Conservation (phyloP, 768 basidiomycete species). For the Lactarius akahatsu region DNA sequence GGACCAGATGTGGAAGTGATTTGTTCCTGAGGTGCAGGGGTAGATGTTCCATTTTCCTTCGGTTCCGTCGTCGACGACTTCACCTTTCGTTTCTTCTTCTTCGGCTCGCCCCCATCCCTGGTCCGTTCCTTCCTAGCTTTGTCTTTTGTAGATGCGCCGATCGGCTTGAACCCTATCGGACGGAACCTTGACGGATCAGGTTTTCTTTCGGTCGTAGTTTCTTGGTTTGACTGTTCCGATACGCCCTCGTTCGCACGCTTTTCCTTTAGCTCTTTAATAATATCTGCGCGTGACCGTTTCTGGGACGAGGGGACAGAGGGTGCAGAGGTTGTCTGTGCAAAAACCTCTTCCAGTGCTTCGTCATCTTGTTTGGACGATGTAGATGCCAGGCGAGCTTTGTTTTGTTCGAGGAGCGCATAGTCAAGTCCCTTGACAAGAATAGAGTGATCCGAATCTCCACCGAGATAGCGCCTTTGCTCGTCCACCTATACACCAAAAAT, state of each 20-base stretch:
- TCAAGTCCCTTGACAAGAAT: slow-evolving; percentile 91
- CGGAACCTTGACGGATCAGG: slow-evolving; percentile 43
- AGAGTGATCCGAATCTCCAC: slow-evolving; percentile 82
- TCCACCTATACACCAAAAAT: slow-evolving; percentile 52
- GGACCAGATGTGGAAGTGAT: slow-evolving; percentile 20
- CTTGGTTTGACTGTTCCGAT: slow-evolving; percentile 27
- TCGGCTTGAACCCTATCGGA: slow-evolving; percentile 65
- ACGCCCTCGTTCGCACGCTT: slow-evolving; percentile 41
- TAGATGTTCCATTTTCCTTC: slow-evolving; percentile 6
- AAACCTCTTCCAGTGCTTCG: slow-evolving; percentile 77
- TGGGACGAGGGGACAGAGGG: slow-evolving; percentile 38
- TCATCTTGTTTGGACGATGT: slow-evolving; percentile 60
- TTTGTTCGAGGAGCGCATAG: slow-evolving; percentile 79
- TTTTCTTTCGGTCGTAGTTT: slow-evolving; percentile 40
- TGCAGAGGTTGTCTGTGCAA: slow-evolving; percentile 45
- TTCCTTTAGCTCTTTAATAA: slow-evolving; percentile 70
- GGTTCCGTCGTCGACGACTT: slow-evolving; percentile 33
- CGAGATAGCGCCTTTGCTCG: slow-evolving; percentile 71
- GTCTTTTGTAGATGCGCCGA: slow-evolving; percentile 40
- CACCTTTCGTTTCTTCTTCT: slow-evolving; percentile 59
- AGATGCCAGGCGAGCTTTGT: slow-evolving; percentile 63
- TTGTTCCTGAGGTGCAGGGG: slow-evolving; percentile 15
- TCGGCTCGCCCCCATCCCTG: slow-evolving; percentile 47
- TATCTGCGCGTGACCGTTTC: slow-evolving; percentile 78
- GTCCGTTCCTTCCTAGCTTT: slow-evolving; percentile 51